Conservation (phyloP, 2,329 filamentous ascomycete genomes). For the Neofusicoccum ribis region DNA sequence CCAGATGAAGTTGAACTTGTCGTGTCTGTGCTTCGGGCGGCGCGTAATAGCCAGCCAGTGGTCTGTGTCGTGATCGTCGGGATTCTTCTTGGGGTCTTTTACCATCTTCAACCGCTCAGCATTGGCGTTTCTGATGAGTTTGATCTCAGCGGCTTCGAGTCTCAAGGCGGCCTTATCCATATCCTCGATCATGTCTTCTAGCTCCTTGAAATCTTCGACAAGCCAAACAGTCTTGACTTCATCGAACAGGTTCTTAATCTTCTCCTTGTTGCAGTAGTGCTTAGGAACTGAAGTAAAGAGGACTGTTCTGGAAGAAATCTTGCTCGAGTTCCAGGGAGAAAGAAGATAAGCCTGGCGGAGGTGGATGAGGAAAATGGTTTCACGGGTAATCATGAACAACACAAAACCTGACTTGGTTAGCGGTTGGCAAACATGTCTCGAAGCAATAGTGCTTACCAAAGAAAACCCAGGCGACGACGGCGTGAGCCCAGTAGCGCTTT, state of each 20-base stretch:
- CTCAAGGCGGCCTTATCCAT: slow-evolving; percentile 45
- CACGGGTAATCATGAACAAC: slow-evolving; percentile 46
- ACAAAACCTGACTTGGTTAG: slow-evolving; percentile 32
- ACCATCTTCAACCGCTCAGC: slow-evolving; percentile 65
- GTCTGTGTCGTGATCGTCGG: slow-evolving; percentile 10
- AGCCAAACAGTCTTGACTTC: slow-evolving; percentile 49
- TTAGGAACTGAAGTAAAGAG: slow-evolving; percentile 50
- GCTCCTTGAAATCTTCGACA: slow-evolving; percentile 46
- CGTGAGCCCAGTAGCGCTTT: slow-evolving; percentile 48
- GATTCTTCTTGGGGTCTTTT: slow-evolving; percentile 49
- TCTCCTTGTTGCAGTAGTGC: slow-evolving; percentile 38
- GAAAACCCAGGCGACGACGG: slow-evolving; percentile 32
- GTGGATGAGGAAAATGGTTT: slow-evolving; percentile 50
- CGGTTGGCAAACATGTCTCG: neutral
- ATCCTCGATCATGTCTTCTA: slow-evolving; percentile 46
- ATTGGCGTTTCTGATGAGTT: slow-evolving; percentile 57
- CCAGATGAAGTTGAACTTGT: slow-evolving; percentile 40
- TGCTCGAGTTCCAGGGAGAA: slow-evolving; percentile 45
- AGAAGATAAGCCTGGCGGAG: slow-evolving; percentile 50
- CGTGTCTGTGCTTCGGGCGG: slow-evolving; percentile 37
- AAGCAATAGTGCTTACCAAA: slow-evolving; percentile 14
- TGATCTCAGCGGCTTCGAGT: slow-evolving; percentile 47
- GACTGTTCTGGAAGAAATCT: slow-evolving; percentile 49
- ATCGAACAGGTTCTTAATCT: slow-evolving; percentile 40
- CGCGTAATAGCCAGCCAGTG: slow-evolving; percentile 40